Evolutionary conservation across 2,329 filamentous ascomycete species (phyloP).

Genomic region (Pseudocercospora crystallina): DNA sequence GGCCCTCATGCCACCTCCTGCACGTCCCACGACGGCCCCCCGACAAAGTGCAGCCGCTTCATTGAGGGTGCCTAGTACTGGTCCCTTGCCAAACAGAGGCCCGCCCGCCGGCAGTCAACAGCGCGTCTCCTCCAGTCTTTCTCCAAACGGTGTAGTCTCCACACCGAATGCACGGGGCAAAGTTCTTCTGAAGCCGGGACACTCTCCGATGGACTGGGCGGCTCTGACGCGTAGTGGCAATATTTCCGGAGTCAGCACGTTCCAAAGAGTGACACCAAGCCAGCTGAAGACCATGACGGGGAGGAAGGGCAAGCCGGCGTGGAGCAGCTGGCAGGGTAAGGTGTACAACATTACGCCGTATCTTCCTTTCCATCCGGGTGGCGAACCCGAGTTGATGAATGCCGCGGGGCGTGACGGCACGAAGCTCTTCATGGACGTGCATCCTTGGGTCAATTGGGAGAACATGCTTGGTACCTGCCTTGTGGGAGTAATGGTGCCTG

Average conservation of each 20-base stretch:
- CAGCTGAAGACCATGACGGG: conserved; percentile 78
- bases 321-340: conserved; percentile 84
- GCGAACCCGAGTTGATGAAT: conserved; percentile 77
- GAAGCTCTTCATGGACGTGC: conserved; percentile 62
- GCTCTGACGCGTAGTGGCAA: conserved; percentile 65
- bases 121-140: conserved; percentile 37
- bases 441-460: conserved; percentile 70
- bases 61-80: conserved; percentile 45
- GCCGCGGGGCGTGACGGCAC: conserved; percentile 69
- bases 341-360: conserved; percentile 96
- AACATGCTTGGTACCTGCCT: conserved; percentile 62
- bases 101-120: conserved; percentile 40
- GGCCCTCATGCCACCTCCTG: conserved; percentile 32
- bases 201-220: conserved; percentile 96
- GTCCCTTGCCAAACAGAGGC: conserved; percentile 50
- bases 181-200: conserved; percentile 81
- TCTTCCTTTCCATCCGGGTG: conserved; percentile 85
- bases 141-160: conserved; percentile 34
- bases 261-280: conserved; percentile 74
- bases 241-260: conserved; percentile 52
- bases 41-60: conserved; percentile 36
- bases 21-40: conserved; percentile 18
- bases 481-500: conserved; percentile 61
- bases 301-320: conserved; percentile 76
- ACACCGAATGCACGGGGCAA: conserved; percentile 56